These are phyloP conservation scores for Botrytis pseudocinerea DNA, from an alignment of 2,329 filamentous ascomycete species.

Conservation along the genomic window DNA sequence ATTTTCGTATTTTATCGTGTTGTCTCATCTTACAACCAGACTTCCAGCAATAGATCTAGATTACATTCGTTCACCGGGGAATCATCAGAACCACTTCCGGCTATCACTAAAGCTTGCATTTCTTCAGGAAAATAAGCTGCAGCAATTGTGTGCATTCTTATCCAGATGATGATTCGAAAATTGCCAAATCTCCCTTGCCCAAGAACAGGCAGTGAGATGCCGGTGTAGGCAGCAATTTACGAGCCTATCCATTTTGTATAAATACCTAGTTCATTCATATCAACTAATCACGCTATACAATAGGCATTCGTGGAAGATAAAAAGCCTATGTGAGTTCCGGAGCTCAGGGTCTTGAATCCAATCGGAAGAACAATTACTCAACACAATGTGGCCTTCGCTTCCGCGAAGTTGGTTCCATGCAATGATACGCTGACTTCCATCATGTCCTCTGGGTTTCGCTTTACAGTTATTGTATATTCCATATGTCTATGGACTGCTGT, in stretches of 20 bases:
- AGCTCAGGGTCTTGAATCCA: no score
- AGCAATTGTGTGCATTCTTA: background rate
- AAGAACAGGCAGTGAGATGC: background rate
- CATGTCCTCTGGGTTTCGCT: background rate
- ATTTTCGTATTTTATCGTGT: background rate
- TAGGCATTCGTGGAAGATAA: background rate
- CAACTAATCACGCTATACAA: background rate
- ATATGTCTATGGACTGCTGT: background rate
- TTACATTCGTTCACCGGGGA: background rate
- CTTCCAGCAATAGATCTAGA: background rate
- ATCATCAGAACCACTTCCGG: background rate
- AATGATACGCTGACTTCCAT: constrained; percentile 13
- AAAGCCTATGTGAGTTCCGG: no score
- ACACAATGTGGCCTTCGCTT: background rate
- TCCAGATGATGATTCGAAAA: background rate
- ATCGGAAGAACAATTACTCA: background rate
- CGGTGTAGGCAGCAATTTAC: background rate
- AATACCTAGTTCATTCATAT: background rate
- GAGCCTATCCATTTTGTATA: background rate
- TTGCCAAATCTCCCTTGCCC: background rate
- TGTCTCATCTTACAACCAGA: constrained; percentile 6
- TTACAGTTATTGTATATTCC: background rate
- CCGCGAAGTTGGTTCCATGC: constrained; percentile 6
- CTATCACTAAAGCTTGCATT: background rate
- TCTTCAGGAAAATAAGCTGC: background rate